These are phyloP conservation scores for Xylariomycetidae sp. DNA, from an alignment of 2,329 filamentous ascomycete genomes.

Conservation along the genomic window DNA sequence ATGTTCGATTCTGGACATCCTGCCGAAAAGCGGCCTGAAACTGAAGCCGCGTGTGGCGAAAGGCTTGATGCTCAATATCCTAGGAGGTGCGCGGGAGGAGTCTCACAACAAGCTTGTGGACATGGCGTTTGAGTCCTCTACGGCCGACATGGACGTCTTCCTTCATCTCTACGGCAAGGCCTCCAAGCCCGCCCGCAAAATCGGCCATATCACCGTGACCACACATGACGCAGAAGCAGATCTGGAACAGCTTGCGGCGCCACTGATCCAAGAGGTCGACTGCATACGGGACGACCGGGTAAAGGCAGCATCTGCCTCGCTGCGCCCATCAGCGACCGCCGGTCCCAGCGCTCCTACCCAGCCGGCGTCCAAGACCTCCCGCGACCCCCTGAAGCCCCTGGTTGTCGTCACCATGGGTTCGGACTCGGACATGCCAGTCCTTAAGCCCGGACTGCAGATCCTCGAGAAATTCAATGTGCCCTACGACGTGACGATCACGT, in stretches of 20 bases:
- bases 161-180: slow-evolving; percentile 92
- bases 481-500: slow-evolving; percentile 69
- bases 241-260: slow-evolving; percentile 52
- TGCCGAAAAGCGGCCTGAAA: slow-evolving; percentile 47
- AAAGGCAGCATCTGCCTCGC: slow-evolving; percentile 10
- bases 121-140: slow-evolving; percentile 37
- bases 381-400: too few species aligned
- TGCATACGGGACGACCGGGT: slow-evolving; percentile 51
- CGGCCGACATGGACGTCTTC: slow-evolving; percentile 42
- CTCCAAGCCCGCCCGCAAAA: slow-evolving; percentile 83
- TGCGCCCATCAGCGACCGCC: slow-evolving; percentile 8
- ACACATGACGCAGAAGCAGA: slow-evolving; percentile 61
- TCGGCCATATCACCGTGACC: slow-evolving; percentile 86
- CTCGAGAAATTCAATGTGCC: slow-evolving; percentile 66
- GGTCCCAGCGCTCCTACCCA: slow-evolving; percentile 18
- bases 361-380: slow-evolving; percentile 22
- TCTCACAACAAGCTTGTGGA: slow-evolving; percentile 53
- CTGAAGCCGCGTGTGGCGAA: slow-evolving; percentile 54
- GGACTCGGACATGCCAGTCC: slow-evolving; percentile 66
- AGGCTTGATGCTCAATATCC: slow-evolving; percentile 75
- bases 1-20: slow-evolving; percentile 66
- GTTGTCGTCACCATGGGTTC: slow-evolving; percentile 82
- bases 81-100: slow-evolving; percentile 60
- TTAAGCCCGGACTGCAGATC: slow-evolving; percentile 60
- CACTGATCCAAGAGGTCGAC: slow-evolving; percentile 62